phyloP scores from a whole-genome alignment of 1,284 basidiomycete species.

The Rhodotorula sp. region DNA sequence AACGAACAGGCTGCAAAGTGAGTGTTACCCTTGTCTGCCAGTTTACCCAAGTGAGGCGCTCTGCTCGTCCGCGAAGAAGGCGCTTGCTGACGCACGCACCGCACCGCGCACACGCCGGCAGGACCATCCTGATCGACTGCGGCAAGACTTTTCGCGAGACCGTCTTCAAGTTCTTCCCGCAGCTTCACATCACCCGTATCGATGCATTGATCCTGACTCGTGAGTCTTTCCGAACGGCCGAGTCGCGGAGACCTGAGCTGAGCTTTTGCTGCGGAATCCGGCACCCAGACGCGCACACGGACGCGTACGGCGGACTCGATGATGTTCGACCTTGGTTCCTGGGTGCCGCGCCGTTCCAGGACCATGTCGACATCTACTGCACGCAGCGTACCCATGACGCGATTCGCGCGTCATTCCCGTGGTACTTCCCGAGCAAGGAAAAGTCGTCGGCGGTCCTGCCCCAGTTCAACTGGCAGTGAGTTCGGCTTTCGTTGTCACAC shows the following conservation, averaged over 20 bases:
- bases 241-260: background rate
- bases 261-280: background rate
- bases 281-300: conserved; percentile 29
- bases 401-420: conserved; percentile 57
- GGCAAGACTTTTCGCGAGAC: conserved; percentile 75
- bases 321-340: conserved; percentile 72
- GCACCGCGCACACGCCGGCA: background rate
- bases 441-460: conserved; percentile 70
- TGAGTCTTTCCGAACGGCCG: conserved; percentile 45
- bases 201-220: conserved; percentile 77
- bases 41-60: no score
- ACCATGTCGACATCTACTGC: conserved; percentile 69
- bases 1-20: background rate
- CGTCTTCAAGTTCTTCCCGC: conserved; percentile 73
- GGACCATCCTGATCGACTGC: conserved; percentile 63
- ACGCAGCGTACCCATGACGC: conserved; percentile 59
- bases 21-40: background rate
- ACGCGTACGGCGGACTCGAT: conserved; percentile 75
- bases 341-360: conserved; percentile 54
- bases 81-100: background rate
- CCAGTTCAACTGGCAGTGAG: conserved; percentile 68
- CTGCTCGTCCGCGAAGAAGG: background rate
- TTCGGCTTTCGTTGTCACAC: background rate
- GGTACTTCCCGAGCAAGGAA: conserved; percentile 67
- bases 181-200: conserved; percentile 66